A percentile compares a stretch with the other conserved stretches of the same genome.
Conservation (phyloP, 1,284 basidiomycete genomes). For the Sporisorium scitamineum region DNA sequence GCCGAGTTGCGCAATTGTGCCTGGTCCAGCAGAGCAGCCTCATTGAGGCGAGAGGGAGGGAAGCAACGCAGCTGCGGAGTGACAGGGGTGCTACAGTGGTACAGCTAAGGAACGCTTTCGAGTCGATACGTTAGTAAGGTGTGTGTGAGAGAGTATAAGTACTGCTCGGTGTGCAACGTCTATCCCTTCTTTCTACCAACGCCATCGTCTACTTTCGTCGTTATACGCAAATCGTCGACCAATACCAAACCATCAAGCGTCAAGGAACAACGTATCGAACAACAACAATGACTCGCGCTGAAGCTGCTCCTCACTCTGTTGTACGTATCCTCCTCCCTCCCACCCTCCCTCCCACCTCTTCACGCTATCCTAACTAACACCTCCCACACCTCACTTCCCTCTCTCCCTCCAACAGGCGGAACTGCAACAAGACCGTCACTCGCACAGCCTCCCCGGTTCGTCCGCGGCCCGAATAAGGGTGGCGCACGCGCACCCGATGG, state of each 20-base stretch:
- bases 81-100: no score
- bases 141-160: no score
- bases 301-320: constrained; percentile 39
- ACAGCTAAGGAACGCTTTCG: no score
- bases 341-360: neutral
- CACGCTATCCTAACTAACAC: neutral
- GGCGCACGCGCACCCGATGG: constrained; percentile 28
- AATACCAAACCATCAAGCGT: neutral
- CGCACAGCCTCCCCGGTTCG: constrained; percentile 34
- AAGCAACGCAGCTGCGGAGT: no score
- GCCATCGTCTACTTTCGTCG: no score
- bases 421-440: constrained; percentile 25
- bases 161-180: no score
- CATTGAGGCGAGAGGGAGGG: no score
- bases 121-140: no score
- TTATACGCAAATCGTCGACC: neutral
- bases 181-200: neutral
- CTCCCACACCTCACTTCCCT: neutral
- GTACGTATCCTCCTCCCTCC: constrained; percentile 17
- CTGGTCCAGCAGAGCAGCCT: no score
- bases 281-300: constrained; percentile 40
- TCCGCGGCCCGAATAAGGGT: constrained; percentile 43
- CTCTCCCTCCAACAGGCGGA: constrained; percentile 19
- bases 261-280: no score
- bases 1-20: neutral